Evolutionary conservation across 2,329 filamentous ascomycete species (phyloP), one percentile per base, ranked within the genome.

Genomic region (Penicillium sp.): DNA sequence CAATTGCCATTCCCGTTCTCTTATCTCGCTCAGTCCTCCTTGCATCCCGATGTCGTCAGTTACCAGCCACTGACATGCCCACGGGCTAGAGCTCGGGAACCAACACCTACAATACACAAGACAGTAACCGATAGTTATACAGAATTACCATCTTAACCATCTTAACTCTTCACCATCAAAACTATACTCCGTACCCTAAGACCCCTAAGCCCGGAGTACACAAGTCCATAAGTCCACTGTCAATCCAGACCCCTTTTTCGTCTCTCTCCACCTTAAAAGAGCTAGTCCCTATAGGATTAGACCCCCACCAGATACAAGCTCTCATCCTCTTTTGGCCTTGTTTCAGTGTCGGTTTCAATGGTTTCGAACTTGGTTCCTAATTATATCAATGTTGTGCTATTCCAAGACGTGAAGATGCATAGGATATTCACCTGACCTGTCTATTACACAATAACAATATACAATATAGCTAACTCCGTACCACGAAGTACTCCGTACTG

Each of bases 31-130:
- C 43, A 47, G 43, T 47, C 27, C 55, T 55, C 53, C 53, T 59
- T 59, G 39, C 54, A 49, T 53, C 42, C 38, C 33, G 25, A 48
- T 57, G 57, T 58, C 43, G 49, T 57, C 54, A 54, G 44, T 41
- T 25, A 29, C 53, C 56, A 55, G 56, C 56, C 57, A 56, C 53
- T 59, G 53, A 39, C 29, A 51, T 49, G 29, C 45, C 29, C 31
- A 48, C 47, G 45, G 45, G 44, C 29, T 36, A 15, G 21, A 53
- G 50, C 21, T 45, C 51, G 51, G 52, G 27, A 49, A 19, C 49
- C 17, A 43, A 9, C 19, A 33, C 10, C 36, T 27, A 31, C n/a
- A 29, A 6, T 13, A n/a, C 9, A n/a, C 5, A 12, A n/a, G n/a
- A n/a, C n/a, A n/a, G n/a, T n/a, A n/a, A n/a, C n/a, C n/a, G n/a